Evolutionary conservation across 1,139 yeast species (phyloP).

Genomic region (Saccharomyces pastorianus): DNA sequence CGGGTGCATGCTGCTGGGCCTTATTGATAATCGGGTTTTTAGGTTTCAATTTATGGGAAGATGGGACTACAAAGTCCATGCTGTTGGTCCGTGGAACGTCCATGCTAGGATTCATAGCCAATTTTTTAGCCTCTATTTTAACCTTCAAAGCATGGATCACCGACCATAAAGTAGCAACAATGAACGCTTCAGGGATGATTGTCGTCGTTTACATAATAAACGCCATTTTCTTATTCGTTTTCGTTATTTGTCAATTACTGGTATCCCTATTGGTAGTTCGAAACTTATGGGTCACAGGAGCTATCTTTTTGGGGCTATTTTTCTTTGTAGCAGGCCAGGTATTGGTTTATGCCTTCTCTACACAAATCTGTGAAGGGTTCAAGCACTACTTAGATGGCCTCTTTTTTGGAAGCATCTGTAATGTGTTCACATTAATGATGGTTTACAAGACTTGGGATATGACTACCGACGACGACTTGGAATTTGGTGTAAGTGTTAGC

Average conservation of each 20-base stretch:
- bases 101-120: conserved; percentile 46
- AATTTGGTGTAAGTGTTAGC: conserved; percentile 59
- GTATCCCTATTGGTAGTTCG: conserved; percentile 61
- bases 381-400: conserved; percentile 87
- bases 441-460: conserved; percentile 93
- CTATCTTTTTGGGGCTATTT: conserved; percentile 56
- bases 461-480: conserved; percentile 92
- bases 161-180: conserved; percentile 19
- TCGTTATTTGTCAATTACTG: conserved; percentile 61
- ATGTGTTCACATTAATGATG: conserved; percentile 84
- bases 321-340: conserved; percentile 81
- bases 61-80: conserved; percentile 67
- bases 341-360: conserved; percentile 59
- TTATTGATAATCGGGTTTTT: conserved; percentile 67
- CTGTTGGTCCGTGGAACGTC: conserved; percentile 46
- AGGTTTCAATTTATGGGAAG: conserved; percentile 90
- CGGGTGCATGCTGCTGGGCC: conserved; percentile 62
- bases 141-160: conserved; percentile 67
- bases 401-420: conserved; percentile 74
- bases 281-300: conserved; percentile 85
- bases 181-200: conserved; percentile 57
- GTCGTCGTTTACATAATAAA: conserved; percentile 63
- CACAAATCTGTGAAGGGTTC: conserved; percentile 56
- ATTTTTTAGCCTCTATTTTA: conserved; percentile 58
- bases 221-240: conserved; percentile 54